A percentile compares a stretch with the other conserved stretches of the same genome.
Evolutionary conservation across 805 yeast species (phyloP).

Genomic region (Cyberlindnera euphorbiiphila): DNA sequence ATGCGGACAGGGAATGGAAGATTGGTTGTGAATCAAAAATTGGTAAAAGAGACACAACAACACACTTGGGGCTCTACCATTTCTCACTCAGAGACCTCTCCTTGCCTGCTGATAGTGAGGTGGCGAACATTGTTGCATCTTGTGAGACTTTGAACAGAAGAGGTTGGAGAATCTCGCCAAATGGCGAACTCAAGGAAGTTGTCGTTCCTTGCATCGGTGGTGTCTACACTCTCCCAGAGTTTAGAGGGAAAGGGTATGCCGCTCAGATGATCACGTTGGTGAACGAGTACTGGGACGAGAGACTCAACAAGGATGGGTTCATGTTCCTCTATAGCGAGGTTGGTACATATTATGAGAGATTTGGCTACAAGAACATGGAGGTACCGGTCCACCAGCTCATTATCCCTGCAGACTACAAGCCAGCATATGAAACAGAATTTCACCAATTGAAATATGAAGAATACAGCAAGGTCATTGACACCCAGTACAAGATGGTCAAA

Average conservation of each 20-base stretch:
- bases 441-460: constrained; percentile 30
- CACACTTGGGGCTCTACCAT: constrained; percentile 33
- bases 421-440: constrained; percentile 3
- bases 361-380: constrained; percentile 51
- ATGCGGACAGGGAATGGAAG: constrained; percentile 34
- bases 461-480: constrained; percentile 29
- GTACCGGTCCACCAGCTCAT: constrained; percentile 34
- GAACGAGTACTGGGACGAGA: constrained; percentile 32
- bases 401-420: constrained; percentile 16
- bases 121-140: constrained; percentile 34
- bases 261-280: constrained; percentile 39
- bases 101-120: constrained; percentile 20
- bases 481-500: constrained; percentile 25
- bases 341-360: constrained; percentile 58
- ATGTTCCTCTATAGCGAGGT: constrained; percentile 67
- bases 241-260: constrained; percentile 57
- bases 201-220: constrained; percentile 50
- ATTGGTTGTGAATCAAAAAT: constrained; percentile 29
- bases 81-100: constrained; percentile 31
- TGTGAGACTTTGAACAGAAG: constrained; percentile 39
- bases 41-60: constrained; percentile 20
- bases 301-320: constrained; percentile 31
- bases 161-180: constrained; percentile 30
- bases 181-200: constrained; percentile 28
- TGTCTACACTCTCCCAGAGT: constrained; percentile 47